Conservation (phyloP, 2,329 filamentous ascomycete species). For the Exserohilum rostratum region DNA sequence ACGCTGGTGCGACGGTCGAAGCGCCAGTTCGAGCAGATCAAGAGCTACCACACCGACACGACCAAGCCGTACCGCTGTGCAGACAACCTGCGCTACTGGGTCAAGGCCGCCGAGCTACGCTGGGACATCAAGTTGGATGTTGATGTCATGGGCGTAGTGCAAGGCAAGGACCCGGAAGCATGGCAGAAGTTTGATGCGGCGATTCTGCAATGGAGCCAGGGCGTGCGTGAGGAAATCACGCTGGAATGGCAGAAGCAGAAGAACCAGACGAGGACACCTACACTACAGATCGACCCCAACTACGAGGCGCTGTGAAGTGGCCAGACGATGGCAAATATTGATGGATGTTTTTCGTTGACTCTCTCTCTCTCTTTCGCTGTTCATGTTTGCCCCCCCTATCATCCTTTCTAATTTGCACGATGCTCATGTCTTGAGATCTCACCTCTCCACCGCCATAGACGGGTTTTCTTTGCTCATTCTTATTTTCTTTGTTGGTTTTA, state of each 20-base stretch:
- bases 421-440: slow-evolving; percentile 20
- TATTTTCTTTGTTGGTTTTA: too few species aligned
- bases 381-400: slow-evolving; percentile 26
- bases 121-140: slow-evolving; percentile 87
- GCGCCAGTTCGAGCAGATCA: slow-evolving; percentile 87
- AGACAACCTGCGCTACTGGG: slow-evolving; percentile 94
- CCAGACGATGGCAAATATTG: slow-evolving; percentile 5
- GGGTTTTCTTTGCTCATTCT: too few species aligned
- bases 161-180: slow-evolving; percentile 69
- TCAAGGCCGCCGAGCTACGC: slow-evolving; percentile 91
- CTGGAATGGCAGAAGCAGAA: slow-evolving; percentile 66
- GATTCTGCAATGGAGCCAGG: slow-evolving; percentile 80
- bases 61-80: slow-evolving; percentile 91
- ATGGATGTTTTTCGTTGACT: slow-evolving; percentile 17
- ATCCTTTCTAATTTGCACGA: slow-evolving; percentile 31
- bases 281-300: slow-evolving; percentile 47
- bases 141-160: slow-evolving; percentile 85
- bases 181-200: slow-evolving; percentile 86
- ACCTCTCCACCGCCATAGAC: slow-evolving; percentile 11
- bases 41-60: slow-evolving; percentile 87
- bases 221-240: slow-evolving; percentile 81
- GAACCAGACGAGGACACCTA: slow-evolving; percentile 46
- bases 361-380: slow-evolving; percentile 38
- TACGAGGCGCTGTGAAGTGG: slow-evolving; percentile 35
- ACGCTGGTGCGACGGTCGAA: slow-evolving; percentile 82